Percentiles rank a stretch among this genome's conserved stretches.
phyloP scores from a whole-genome alignment of 208 protist genomes.

The Naegleria lovaniensis region DNA sequence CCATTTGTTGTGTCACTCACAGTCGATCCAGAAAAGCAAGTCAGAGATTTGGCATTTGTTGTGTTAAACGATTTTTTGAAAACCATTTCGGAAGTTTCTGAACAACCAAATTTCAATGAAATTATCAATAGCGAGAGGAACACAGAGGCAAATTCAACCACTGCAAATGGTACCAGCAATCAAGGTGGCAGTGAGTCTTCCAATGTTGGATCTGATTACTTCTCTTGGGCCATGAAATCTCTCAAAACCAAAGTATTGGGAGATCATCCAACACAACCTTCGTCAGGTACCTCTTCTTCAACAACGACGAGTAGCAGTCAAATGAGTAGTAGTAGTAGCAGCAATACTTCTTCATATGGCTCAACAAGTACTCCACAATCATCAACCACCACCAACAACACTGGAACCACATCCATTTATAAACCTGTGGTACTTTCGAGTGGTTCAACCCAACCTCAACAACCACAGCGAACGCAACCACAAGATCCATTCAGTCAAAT shows the following conservation, averaged over 20 bases:
- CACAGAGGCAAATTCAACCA: not conserved
- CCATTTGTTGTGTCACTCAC: constrained; percentile 55
- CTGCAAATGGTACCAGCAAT: too few relatives aligned
- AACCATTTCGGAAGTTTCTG: not conserved
- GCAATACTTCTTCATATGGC: not conserved
- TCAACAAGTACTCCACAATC: not conserved
- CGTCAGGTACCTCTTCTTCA: not conserved
- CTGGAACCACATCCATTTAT: not conserved
- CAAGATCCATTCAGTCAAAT: not conserved
- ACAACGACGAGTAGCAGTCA: not conserved
- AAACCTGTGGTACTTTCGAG: not conserved
- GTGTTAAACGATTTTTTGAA: constrained; percentile 41
- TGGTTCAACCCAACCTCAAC: not conserved
- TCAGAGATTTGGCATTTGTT: constrained; percentile 49
- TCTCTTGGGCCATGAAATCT: not conserved
- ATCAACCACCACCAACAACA: too few relatives aligned
- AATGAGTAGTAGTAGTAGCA: not conserved
- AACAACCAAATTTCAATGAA: not conserved
- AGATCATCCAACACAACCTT: not conserved
- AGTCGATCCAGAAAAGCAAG: constrained; percentile 55
- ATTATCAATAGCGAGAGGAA: not conserved
- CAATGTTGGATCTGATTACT: not conserved
- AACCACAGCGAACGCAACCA: not conserved
- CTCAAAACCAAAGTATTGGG: not conserved
- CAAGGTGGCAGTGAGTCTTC: not conserved